Evolutionary conservation across 1,284 basidiomycete genomes (phyloP).

Genomic region (Lignosus rhinocerotis): DNA sequence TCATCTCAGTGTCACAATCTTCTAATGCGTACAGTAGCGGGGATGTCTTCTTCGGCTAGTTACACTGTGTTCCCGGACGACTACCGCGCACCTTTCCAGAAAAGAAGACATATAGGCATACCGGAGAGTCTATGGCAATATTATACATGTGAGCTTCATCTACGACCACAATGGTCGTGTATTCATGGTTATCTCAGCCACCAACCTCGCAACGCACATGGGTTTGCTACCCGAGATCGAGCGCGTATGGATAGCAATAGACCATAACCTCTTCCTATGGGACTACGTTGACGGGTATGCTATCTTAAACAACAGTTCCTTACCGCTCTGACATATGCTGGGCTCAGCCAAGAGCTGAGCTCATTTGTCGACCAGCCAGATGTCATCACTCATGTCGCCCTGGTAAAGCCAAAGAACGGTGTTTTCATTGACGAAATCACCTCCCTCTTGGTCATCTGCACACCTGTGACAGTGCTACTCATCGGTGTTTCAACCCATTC

Average conservation of each 20-base stretch:
- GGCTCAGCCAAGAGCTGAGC: constrained; percentile 73
- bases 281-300: constrained; percentile 90
- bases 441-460: constrained; percentile 89
- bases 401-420: constrained; percentile 77
- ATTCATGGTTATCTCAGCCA: constrained; percentile 40
- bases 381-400: constrained; percentile 83
- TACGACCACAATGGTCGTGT: constrained; percentile 11
- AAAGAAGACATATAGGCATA: constrained; percentile 73
- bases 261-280: constrained; percentile 95
- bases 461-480: constrained; percentile 80
- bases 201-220: constrained; percentile 69
- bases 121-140: constrained; percentile 84
- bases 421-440: constrained; percentile 95
- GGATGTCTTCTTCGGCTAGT: constrained; percentile 64
- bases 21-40: constrained; percentile 40
- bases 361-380: constrained; percentile 93
- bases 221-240: constrained; percentile 94
- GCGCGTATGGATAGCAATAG: constrained; percentile 94
- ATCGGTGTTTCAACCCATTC: constrained; percentile 77
- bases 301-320: neutral
- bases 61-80: constrained; percentile 81
- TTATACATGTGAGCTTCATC: constrained; percentile 64
- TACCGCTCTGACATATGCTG: neutral
- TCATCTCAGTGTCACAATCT: neutral
- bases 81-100: constrained; percentile 79